Percentiles rank a stretch among this genome's conserved stretches.
These are phyloP conservation scores for Tremellales sp. DNA, from an alignment of 1,284 basidiomycete species.

Conservation along the genomic window DNA sequence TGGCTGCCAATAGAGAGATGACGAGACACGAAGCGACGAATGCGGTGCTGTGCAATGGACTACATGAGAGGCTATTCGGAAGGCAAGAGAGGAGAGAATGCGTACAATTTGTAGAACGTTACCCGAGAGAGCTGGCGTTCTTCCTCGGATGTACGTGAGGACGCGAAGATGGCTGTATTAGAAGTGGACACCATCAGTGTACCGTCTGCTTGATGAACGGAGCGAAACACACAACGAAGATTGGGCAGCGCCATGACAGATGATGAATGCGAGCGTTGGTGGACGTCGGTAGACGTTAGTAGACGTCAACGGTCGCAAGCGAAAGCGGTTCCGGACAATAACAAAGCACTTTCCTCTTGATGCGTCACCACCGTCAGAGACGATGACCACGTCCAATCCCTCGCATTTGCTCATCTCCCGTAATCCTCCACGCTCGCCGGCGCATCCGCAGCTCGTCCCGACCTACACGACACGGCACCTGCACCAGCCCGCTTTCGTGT, in stretches of 20 bases:
- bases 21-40: conserved; percentile 47
- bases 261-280: too few species aligned
- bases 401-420: conserved; percentile 44
- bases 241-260: conserved; percentile 46
- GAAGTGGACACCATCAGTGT: background rate
- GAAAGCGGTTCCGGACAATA: too few species aligned
- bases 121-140: conserved; percentile 45
- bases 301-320: too few species aligned
- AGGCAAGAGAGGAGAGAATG: conserved; percentile 1
- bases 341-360: too few species aligned
- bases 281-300: too few species aligned
- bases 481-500: conserved; percentile 4
- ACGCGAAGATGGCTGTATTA: conserved; percentile 46
- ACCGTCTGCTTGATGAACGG: background rate
- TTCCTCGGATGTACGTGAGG: conserved; percentile 48
- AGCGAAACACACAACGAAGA: conserved; percentile 35
- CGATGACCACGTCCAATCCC: conserved; percentile 35
- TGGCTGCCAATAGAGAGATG: conserved; percentile 44
- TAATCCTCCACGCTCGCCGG: conserved; percentile 40
- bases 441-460: conserved; percentile 40
- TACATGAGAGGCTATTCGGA: background rate
- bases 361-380: background rate
- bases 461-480: conserved; percentile 27
- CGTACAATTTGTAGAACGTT: conserved; percentile 50
- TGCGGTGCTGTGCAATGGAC: conserved; percentile 31